Evolutionary conservation across 106 monocot genomes (phyloP).

Genomic region (Cymbidium sinense): DNA sequence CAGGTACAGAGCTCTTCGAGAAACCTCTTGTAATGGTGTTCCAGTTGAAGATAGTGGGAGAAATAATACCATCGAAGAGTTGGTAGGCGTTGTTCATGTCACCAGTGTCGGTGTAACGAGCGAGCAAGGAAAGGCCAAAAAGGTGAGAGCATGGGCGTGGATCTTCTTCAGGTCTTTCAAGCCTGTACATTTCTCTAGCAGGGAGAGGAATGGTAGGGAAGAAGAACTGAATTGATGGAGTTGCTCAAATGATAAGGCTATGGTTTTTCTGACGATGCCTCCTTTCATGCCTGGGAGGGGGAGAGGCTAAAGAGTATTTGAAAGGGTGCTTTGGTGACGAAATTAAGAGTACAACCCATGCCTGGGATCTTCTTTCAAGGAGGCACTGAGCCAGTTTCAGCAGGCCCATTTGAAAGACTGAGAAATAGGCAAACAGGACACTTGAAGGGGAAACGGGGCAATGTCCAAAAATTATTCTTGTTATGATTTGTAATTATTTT

Average conservation of each 20-base stretch:
- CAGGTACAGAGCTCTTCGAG: slow-evolving; percentile 8
- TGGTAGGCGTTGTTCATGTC: slow-evolving; percentile 11
- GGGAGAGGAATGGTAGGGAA: neutral
- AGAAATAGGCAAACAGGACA: too few relatives aligned
- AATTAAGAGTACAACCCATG: too few relatives aligned
- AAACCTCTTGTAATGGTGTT: slow-evolving; percentile 25
- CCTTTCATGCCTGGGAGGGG: neutral
- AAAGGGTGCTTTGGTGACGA: too few relatives aligned
- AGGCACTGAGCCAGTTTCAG: too few relatives aligned
- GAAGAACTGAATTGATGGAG: slow-evolving; percentile 2
- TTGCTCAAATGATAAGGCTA: neutral
- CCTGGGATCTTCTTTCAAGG: too few relatives aligned
- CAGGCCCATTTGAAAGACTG: too few relatives aligned
- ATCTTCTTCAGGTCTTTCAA: slow-evolving; percentile 15
- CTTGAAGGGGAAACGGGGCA: too few relatives aligned
- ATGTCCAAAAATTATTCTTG: too few relatives aligned
- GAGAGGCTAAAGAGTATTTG: too few relatives aligned
- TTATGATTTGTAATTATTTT: too few relatives aligned
- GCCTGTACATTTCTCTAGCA: slow-evolving; percentile 20
- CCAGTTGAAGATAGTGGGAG: slow-evolving; percentile 23
- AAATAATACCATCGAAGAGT: slow-evolving; percentile 16
- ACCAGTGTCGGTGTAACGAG: slow-evolving; percentile 1
- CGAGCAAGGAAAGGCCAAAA: slow-evolving; percentile 8
- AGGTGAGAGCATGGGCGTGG: slow-evolving; percentile 22
- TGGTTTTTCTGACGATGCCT: neutral